Conservation (phyloP, 2,329 filamentous ascomycete genomes). For the Drechslerella dactyloides region DNA sequence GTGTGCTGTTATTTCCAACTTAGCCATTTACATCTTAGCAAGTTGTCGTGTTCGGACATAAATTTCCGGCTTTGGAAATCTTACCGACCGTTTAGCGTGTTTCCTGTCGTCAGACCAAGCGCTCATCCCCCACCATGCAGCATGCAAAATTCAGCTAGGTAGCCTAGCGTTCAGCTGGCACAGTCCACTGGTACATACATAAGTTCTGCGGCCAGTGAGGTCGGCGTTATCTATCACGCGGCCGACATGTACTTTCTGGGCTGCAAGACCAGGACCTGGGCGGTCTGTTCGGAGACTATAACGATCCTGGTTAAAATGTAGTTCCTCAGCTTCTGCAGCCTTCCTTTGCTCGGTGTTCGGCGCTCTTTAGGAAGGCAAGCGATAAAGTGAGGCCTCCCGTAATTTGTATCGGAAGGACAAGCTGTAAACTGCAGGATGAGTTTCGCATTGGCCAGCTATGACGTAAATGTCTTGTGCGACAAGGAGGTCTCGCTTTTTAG, state of each 20-base stretch:
- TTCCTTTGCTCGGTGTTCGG: neutral
- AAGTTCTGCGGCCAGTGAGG: slow-evolving; percentile 24
- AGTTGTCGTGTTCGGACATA: slow-evolving; percentile 24
- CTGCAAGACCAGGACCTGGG: no score
- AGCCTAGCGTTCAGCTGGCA: slow-evolving; percentile 37
- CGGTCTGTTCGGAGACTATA: neutral
- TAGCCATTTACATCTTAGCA: slow-evolving; percentile 23
- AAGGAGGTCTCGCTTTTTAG: neutral
- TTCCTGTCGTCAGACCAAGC: slow-evolving; percentile 6
- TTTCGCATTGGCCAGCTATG: neutral
- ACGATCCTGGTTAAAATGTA: neutral
- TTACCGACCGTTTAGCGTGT: slow-evolving; percentile 41
- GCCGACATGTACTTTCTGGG: neutral
- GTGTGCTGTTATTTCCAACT: neutral
- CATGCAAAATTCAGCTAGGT: slow-evolving; percentile 42
- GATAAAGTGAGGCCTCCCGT: neutral
- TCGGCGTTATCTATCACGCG: slow-evolving; percentile 30
- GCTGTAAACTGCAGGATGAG: neutral
- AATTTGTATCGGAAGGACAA: neutral
- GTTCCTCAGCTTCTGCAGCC: neutral
- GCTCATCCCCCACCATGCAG: slow-evolving; percentile 13
- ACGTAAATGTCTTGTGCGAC: slow-evolving; percentile 1
- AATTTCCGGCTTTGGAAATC: slow-evolving; percentile 35
- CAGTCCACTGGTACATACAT: slow-evolving; percentile 12
- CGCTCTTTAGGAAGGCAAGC: neutral